phyloP scores from a whole-genome alignment of 441 rosid species.

The Arabidopsis hybrid region DNA sequence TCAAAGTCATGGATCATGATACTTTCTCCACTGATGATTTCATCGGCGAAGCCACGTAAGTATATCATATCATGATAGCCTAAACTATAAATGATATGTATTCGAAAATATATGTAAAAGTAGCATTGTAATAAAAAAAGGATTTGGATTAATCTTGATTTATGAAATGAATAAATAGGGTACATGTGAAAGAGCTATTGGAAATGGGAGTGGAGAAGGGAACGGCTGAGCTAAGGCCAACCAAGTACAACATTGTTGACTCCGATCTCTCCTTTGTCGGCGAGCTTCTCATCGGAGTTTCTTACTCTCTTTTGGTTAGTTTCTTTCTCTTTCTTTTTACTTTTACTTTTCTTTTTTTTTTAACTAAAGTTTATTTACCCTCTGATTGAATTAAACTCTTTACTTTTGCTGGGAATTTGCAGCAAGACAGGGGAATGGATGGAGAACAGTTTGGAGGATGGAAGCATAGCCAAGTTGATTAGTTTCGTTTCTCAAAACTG shows the following conservation, averaged over 20 bases:
- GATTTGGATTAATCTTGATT: neutral
- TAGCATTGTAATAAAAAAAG: neutral
- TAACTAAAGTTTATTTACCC: neutral
- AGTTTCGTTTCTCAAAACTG: constrained; percentile 1
- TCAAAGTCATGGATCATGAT: constrained; percentile 84
- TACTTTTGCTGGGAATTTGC: constrained; percentile 18
- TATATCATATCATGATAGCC: neutral
- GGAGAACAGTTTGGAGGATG: constrained; percentile 73
- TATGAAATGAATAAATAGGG: constrained; percentile 46
- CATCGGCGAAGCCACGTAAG: constrained; percentile 81
- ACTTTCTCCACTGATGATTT: constrained; percentile 72
- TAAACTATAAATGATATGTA: neutral
- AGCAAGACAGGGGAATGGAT: constrained; percentile 47
- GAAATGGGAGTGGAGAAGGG: constrained; percentile 75
- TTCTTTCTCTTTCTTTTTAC: neutral
- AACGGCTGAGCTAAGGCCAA: constrained; percentile 57
- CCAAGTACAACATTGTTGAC: constrained; percentile 59
- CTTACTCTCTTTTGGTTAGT: constrained; percentile 58
- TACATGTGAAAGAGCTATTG: constrained; percentile 73
- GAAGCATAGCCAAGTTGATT: constrained; percentile 57
- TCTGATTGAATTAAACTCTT: neutral
- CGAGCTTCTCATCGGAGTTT: constrained; percentile 71
- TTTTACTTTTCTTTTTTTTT: neutral
- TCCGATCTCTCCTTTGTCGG: constrained; percentile 61
- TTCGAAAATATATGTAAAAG: neutral